phyloP scores from a whole-genome alignment of 495 filamentous ascomycete species.

The Parachaetomium inaequale region DNA sequence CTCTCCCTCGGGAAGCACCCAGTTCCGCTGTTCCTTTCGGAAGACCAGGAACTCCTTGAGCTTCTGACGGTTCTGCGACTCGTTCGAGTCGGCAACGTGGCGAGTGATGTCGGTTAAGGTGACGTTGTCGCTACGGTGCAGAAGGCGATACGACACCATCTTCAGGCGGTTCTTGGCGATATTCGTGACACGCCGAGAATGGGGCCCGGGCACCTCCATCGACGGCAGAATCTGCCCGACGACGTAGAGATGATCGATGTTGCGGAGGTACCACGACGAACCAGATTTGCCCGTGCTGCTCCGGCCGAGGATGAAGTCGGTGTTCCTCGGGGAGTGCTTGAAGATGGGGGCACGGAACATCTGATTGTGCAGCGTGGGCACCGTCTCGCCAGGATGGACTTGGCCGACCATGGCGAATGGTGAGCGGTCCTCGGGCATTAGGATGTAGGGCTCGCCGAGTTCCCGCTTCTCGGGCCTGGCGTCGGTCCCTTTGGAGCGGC shows the following conservation, averaged over 20 bases:
- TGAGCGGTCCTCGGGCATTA: constrained; percentile 89
- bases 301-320: constrained; percentile 83
- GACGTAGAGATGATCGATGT: constrained; percentile 81
- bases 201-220: constrained; percentile 85
- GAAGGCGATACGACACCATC: constrained; percentile 85
- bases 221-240: constrained; percentile 92
- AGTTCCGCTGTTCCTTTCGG: constrained; percentile 76
- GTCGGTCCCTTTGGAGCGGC: constrained; percentile 76
- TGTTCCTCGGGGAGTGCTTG: constrained; percentile 70
- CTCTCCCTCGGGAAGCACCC: constrained; percentile 71
- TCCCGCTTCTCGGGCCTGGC: constrained; percentile 47
- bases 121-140: constrained; percentile 67
- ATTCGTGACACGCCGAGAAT: constrained; percentile 91
- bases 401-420: constrained; percentile 94
- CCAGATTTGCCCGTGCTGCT: constrained; percentile 71
- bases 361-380: constrained; percentile 85
- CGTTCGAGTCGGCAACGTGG: constrained; percentile 84
- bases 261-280: constrained; percentile 72
- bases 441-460: constrained; percentile 78
- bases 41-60: constrained; percentile 94
- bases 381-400: constrained; percentile 82
- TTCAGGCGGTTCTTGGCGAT: constrained; percentile 92
- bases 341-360: constrained; percentile 96
- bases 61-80: constrained; percentile 93
- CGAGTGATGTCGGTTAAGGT: constrained; percentile 74